Base-by-base conservation (phyloP, 2,329 filamentous ascomycete species). In the Cordyceps cicadae region DNA sequence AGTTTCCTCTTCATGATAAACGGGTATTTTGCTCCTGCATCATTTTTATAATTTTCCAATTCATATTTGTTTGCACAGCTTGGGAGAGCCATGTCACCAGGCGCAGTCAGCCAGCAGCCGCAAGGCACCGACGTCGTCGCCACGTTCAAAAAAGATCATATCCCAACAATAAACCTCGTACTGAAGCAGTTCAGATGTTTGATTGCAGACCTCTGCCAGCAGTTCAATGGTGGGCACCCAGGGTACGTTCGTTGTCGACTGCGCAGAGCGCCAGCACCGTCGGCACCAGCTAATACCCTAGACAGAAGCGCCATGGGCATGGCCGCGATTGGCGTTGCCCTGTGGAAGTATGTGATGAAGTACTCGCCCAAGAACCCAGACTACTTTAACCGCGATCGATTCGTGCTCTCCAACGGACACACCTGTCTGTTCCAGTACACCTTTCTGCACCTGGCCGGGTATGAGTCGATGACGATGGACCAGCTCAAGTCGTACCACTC, bases 201-300 rank as follows among this genome's bases (percentile, higher is more conserved):
- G 34, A 85, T 89, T 62, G 84, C 86, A 50, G 87, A 89, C 68
- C 72, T 89, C 3, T 88, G 85, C 66, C 80, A 89, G 69, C 86
- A 89, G 64, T 89, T 87, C 71, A 83, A 83, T 63, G 85, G 85
- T 41, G 87, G 87, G 0, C 87, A 89, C 67, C 86, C 86, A 19
- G 86, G 86, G 81, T 86, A 75, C 66, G 77, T 62, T n/a, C 39
- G 11, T 48, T n/a, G 26, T n/a, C 15, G 2, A 7, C 12, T 46
- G 15, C 11, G 9, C 32, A 21, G 43, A 21, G 43, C 7, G 34
- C 6, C 21, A n/a, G n/a, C n/a, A n/a, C n/a, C n/a, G n/a, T 29
- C 29, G 14, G 0, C 24, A 12, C 9, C 11, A 21, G 46, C 55
- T 32, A 32, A 59, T 50, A 52, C 39, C 39, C 34, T 39, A 45